phyloP scores from a whole-genome alignment of 2,329 filamentous ascomycete species.

The Chaetomiaceae sp. region DNA sequence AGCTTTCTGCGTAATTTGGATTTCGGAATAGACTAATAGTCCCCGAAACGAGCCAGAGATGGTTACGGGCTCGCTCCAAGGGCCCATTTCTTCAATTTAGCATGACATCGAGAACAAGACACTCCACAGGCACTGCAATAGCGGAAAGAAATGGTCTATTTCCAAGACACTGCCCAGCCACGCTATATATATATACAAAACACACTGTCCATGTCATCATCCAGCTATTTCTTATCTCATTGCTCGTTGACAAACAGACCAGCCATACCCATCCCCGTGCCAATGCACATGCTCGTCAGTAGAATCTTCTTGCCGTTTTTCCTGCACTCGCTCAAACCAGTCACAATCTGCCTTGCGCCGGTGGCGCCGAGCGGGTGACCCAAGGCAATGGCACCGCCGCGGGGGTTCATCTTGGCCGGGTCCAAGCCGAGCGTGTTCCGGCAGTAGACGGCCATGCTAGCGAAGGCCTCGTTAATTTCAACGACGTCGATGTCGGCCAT shows the following conservation, averaged over 20 bases:
- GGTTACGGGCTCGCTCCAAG: too few relatives aligned
- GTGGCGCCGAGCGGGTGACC: constrained; percentile 80
- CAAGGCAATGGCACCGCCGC: constrained; percentile 77
- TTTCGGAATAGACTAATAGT: too few relatives aligned
- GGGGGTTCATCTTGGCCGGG: constrained; percentile 72
- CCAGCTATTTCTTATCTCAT: constrained; percentile 10
- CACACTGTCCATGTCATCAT: not conserved
- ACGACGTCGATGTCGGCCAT: constrained; percentile 82
- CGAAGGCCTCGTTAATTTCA: constrained; percentile 97
- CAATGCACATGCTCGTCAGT: constrained; percentile 85
- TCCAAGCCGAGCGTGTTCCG: constrained; percentile 66
- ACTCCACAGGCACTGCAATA: too few relatives aligned
- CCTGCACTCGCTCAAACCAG: constrained; percentile 78
- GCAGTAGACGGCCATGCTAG: constrained; percentile 96
- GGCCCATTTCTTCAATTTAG: too few relatives aligned
- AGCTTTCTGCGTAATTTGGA: too few relatives aligned
- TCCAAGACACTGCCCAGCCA: not conserved
- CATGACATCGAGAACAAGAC: too few relatives aligned
- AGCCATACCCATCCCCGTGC: constrained; percentile 66
- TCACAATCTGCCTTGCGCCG: constrained; percentile 78
- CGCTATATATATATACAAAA: constrained; percentile 2
- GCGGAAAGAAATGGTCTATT: not conserved
- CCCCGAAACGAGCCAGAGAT: too few relatives aligned
- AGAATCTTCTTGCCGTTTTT: constrained; percentile 85
- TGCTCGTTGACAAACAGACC: constrained; percentile 60